Evolutionary conservation across 2,329 filamentous ascomycete species (phyloP).

Genomic region (Aspergillus flavus): DNA sequence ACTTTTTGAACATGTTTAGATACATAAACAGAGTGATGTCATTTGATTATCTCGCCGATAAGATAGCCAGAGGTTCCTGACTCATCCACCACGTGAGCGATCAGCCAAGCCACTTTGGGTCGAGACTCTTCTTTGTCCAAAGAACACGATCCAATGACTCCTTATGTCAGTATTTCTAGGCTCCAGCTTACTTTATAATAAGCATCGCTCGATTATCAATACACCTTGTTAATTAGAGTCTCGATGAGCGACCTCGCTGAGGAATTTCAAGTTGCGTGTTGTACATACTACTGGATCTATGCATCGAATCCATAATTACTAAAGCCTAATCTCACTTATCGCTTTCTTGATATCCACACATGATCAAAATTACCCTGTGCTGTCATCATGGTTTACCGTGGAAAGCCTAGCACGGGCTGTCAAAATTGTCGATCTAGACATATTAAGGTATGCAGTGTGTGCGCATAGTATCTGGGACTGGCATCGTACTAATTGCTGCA

Average conservation of each 20-base stretch:
- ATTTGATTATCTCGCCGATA: background rate
- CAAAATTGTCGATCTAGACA: slow-evolving; percentile 32
- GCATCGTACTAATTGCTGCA: slow-evolving; percentile 10
- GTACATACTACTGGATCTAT: background rate
- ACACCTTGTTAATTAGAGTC: background rate
- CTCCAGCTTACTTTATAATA: background rate
- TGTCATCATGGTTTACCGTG: slow-evolving; percentile 29
- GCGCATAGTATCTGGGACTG: background rate
- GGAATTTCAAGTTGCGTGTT: background rate
- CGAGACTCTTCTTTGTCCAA: background rate
- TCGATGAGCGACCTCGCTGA: background rate
- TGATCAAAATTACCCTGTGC: background rate
- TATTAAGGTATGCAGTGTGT: slow-evolving; percentile 28
- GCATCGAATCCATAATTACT: background rate
- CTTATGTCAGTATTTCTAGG: background rate
- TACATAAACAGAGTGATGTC: background rate
- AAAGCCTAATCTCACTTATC: slow-evolving; percentile 2
- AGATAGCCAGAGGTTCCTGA: background rate
- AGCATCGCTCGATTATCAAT: background rate
- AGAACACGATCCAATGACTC: background rate
- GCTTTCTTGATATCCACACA: background rate
- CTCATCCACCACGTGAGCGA: background rate
- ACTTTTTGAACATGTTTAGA: background rate
- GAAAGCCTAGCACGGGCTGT: slow-evolving; percentile 32
- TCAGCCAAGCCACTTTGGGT: background rate